Conservation (phyloP, 768 basidiomycete species). For the Pleurotus platypus region DNA sequence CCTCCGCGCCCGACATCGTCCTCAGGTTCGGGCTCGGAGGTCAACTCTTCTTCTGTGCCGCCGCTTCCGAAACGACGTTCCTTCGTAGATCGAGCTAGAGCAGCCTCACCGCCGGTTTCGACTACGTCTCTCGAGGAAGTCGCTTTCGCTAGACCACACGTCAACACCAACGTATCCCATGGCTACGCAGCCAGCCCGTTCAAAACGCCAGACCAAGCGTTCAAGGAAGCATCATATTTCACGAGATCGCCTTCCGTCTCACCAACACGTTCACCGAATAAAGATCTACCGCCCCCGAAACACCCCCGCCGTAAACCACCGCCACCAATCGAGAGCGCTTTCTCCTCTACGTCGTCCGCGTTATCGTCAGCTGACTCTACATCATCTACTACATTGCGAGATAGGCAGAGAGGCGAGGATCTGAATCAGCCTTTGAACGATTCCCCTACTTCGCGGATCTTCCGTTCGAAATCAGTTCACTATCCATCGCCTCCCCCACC, state of each 20-base stretch:
- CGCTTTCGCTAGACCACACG: slow-evolving; percentile 29
- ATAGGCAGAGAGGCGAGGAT: slow-evolving; percentile 12
- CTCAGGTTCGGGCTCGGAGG: slow-evolving; percentile 5
- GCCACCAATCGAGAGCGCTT: slow-evolving; percentile 11
- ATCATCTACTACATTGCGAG: slow-evolving; percentile 8
- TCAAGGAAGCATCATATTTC: background rate
- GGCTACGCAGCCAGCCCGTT: slow-evolving; percentile 12
- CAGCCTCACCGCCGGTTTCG: slow-evolving; percentile 37
- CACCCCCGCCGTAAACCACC: slow-evolving; percentile 10
- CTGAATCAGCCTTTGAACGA: slow-evolving; percentile 13
- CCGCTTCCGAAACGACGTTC: slow-evolving; percentile 11
- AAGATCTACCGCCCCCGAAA: slow-evolving; percentile 12
- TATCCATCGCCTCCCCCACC: slow-evolving; percentile 33
- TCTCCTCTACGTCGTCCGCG: slow-evolving; percentile 3
- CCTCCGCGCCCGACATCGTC: slow-evolving; percentile 2
- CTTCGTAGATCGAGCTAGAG: background rate
- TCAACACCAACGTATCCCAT: slow-evolving; percentile 1
- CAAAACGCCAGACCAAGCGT: slow-evolving; percentile 10
- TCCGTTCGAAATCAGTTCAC: slow-evolving; percentile 55
- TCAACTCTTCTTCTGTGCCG: slow-evolving; percentile 7
- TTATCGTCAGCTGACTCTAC: slow-evolving; percentile 7
- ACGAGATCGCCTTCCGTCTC: background rate
- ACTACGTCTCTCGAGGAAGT: slow-evolving; percentile 44
- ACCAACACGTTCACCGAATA: background rate
- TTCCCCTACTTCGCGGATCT: slow-evolving; percentile 34